These are phyloP conservation scores for Styphnolobium japonicum DNA, from an alignment of 306 rosid genomes.

Conservation along the genomic window DNA sequence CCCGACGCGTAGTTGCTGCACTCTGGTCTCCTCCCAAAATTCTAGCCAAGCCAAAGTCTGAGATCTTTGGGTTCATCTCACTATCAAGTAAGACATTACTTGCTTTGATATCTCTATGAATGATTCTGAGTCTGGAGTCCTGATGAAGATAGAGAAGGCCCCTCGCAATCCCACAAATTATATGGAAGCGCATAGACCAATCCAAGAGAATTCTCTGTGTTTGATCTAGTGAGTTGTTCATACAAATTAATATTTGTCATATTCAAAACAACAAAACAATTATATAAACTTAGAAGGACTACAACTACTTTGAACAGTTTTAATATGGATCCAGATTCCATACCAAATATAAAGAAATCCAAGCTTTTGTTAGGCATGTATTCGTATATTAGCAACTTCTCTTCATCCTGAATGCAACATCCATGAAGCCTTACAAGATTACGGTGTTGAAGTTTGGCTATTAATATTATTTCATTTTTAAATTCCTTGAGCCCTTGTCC, in stretches of 20 bases:
- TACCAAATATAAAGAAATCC: constrained; percentile 34
- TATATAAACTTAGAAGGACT: neutral
- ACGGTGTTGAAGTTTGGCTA: constrained; percentile 39
- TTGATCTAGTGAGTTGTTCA: constrained; percentile 23
- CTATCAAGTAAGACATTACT: constrained; percentile 51
- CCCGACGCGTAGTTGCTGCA: constrained; percentile 47
- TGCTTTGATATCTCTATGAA: constrained; percentile 56
- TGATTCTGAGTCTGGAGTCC: constrained; percentile 41
- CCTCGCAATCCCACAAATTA: constrained; percentile 42
- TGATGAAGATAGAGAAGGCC: constrained; percentile 58
- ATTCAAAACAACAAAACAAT: neutral
- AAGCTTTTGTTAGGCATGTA: constrained; percentile 39
- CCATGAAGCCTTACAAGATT: constrained; percentile 40
- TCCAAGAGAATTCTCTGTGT: constrained; percentile 5
- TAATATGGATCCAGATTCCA: neutral
- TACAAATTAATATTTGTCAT: neutral
- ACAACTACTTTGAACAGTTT: neutral
- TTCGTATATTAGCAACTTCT: constrained; percentile 32
- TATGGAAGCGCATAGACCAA: constrained; percentile 44
- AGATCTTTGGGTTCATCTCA: constrained; percentile 54
- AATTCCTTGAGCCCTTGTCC: constrained; percentile 36
- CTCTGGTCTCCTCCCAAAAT: constrained; percentile 42
- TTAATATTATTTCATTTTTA: constrained; percentile 29
- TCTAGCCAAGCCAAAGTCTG: constrained; percentile 59
- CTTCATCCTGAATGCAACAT: constrained; percentile 33